These are phyloP conservation scores for Oidiodendron maius DNA, from an alignment of 495 filamentous ascomycete species.

Conservation along the genomic window DNA sequence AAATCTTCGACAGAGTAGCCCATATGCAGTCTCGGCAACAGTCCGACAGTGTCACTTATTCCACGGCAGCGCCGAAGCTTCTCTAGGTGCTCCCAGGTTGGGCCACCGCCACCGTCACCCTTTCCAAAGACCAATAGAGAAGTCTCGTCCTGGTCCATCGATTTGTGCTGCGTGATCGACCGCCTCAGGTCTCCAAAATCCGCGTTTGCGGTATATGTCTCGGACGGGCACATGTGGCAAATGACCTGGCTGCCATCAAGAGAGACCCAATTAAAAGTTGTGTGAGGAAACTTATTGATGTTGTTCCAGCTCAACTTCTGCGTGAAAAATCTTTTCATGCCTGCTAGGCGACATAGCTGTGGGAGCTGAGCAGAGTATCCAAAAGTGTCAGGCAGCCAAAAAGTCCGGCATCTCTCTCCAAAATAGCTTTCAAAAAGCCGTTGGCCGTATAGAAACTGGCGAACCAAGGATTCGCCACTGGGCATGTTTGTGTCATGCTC, in stretches of 20 bases:
- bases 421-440: conserved; percentile 92
- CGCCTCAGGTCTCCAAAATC: conserved; percentile 94
- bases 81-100: conserved; percentile 89
- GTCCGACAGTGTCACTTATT: conserved; percentile 78
- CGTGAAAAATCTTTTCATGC: conserved; percentile 94
- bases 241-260: conserved; percentile 93
- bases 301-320: conserved; percentile 94
- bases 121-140: conserved; percentile 92
- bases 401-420: conserved; percentile 80
- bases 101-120: conserved; percentile 92
- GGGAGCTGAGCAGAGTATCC: conserved; percentile 94
- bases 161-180: conserved; percentile 90
- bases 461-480: conserved; percentile 85
- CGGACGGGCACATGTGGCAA: conserved; percentile 91
- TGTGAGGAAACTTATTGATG: conserved; percentile 98
- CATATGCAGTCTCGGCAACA: conserved; percentile 81
- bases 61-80: conserved; percentile 94
- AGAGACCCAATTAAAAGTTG: conserved; percentile 96
- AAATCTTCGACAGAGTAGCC: conserved; percentile 95
- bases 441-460: conserved; percentile 95
- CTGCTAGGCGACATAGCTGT: conserved; percentile 83
- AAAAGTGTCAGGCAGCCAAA: conserved; percentile 98
- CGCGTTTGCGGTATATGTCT: conserved; percentile 92
- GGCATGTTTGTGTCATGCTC: conserved; percentile 98
- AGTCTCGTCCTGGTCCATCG: conserved; percentile 81